Base-by-base conservation (phyloP, 208 protist species). In the Angomonas ambiguus region DNA sequence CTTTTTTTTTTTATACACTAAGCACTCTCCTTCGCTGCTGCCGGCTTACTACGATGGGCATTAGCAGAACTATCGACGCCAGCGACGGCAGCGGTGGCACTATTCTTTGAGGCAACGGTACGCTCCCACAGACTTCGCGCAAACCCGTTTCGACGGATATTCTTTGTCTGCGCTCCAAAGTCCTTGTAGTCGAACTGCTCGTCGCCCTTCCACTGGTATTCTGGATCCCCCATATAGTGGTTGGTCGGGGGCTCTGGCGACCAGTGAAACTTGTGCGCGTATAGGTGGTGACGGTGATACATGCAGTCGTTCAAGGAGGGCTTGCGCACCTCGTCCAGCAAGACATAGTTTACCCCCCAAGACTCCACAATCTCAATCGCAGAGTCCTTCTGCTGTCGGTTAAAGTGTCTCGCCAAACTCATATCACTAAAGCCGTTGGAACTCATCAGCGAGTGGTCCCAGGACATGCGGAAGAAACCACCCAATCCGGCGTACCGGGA, bases 261-360 rank as follows among this genome's bases (percentile, higher is more conserved):
- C 76, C 87, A 93, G 25, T 75, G 74, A 69, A 95, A 95, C 62
- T 95, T 95, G 73, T 93, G 67, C 5, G 82, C 65, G 76, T 85
- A 95, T 28, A 95, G 65, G 1, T 66, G 33, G 58, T 95, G 89
- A 49, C 73, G 77, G 71, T 89, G 77, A 69, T 92, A 92, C 65
- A 84, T 87, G 65, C 69, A 74, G 69, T 93, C 83, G 70, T 83
- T 65, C 51, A 93, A 60, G 1, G 76, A 82, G 16, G 87, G 87
- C 71, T 89, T 88, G 20, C 83, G 78, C 16, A 93, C 71, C 70
- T 95, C 86, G 41, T 95, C 89, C 1, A 92, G 77, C 13, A 95
- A 13, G 24, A 93, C 49, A 62, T 92, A 95, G n/a, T 75, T 77
- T 32, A 93, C 76, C 30, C 89, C 89, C 87, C 86, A 93, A 67